phyloP scores from a whole-genome alignment of 2,329 filamentous ascomycete genomes.

The Didymella keratinophila region DNA sequence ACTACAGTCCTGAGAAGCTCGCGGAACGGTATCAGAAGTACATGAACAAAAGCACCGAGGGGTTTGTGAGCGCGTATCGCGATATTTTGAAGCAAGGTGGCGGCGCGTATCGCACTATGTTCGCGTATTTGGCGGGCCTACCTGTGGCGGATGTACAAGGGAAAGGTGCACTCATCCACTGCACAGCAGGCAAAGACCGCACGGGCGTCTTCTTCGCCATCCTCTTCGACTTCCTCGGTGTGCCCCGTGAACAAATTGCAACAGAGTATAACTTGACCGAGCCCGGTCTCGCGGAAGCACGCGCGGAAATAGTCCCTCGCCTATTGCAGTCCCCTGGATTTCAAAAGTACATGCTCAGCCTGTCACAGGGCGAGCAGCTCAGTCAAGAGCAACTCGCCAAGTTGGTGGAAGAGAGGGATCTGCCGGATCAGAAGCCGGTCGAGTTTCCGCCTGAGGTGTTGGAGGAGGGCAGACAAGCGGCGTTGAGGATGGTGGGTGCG shows the following conservation, averaged over 20 bases:
- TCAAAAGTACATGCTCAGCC: conserved; percentile 31
- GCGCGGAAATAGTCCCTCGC: conserved; percentile 59
- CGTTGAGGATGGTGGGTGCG: conserved; percentile 49
- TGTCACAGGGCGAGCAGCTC: no score
- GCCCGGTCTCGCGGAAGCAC: conserved; percentile 60
- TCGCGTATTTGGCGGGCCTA: no score
- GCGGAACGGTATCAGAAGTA: conserved; percentile 69
- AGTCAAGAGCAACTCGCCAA: no score
- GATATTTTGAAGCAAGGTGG: conserved; percentile 66
- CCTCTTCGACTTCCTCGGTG: conserved; percentile 69
- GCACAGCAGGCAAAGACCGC: conserved; percentile 79
- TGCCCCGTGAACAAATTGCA: conserved; percentile 64
- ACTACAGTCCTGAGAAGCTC: conserved; percentile 69
- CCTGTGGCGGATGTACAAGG: no score
- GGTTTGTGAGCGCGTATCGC: conserved; percentile 70
- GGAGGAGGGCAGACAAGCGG: conserved; percentile 37
- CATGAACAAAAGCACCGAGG: conserved; percentile 61
- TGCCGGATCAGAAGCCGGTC: no score
- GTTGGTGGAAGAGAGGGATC: no score
- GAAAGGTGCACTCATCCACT: conserved; percentile 72
- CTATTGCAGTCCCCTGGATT: conserved; percentile 53
- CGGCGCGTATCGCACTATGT: conserved; percentile 65
- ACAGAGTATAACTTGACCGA: conserved; percentile 75
- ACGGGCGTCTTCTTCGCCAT: conserved; percentile 75
- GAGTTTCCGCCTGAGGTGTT: conserved; percentile 28